Conservation (phyloP, 164 flowering plant species). For the Dillenia suffruticosa region DNA sequence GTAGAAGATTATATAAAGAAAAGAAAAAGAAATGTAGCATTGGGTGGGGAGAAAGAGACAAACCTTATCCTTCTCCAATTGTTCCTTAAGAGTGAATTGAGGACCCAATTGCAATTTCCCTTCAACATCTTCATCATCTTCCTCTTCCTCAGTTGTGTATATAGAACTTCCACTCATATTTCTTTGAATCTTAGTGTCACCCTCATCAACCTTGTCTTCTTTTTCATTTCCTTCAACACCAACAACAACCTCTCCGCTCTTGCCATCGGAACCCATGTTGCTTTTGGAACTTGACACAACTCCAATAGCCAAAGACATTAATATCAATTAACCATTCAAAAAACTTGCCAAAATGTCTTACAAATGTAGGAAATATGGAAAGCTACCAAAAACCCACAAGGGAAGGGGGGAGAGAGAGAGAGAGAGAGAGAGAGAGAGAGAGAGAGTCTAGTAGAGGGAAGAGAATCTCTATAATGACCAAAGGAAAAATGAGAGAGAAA, state of each 20-base stretch:
- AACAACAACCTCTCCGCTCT: slow-evolving; percentile 10
- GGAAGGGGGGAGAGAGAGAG: neutral
- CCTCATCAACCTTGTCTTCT: slow-evolving; percentile 17
- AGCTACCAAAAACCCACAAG: neutral
- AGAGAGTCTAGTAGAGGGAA: neutral
- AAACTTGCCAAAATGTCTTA: neutral
- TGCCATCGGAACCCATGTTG: slow-evolving; percentile 53
- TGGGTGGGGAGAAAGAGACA: neutral
- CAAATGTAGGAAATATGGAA: neutral
- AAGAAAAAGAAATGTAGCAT: neutral
- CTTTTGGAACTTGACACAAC: slow-evolving; percentile 36
- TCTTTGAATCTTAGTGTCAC: slow-evolving; percentile 18
- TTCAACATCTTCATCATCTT: slow-evolving; percentile 44
- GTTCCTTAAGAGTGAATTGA: slow-evolving; percentile 63
- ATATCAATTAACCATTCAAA: slow-evolving; percentile 7
- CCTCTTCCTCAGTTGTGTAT: slow-evolving; percentile 46
- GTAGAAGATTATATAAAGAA: neutral
- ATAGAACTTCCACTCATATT: slow-evolving; percentile 42
- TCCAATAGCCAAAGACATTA: slow-evolving; percentile 54
- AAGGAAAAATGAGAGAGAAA: neutral
- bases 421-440: neutral
- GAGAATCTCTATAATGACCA: slow-evolving; percentile 7
- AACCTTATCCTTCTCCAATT: slow-evolving; percentile 81
- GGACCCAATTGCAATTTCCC: slow-evolving; percentile 66
- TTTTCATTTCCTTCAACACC: slow-evolving; percentile 4